phyloP scores from a whole-genome alignment of 2,329 filamentous ascomycete species.

The Didymella pinodella region DNA sequence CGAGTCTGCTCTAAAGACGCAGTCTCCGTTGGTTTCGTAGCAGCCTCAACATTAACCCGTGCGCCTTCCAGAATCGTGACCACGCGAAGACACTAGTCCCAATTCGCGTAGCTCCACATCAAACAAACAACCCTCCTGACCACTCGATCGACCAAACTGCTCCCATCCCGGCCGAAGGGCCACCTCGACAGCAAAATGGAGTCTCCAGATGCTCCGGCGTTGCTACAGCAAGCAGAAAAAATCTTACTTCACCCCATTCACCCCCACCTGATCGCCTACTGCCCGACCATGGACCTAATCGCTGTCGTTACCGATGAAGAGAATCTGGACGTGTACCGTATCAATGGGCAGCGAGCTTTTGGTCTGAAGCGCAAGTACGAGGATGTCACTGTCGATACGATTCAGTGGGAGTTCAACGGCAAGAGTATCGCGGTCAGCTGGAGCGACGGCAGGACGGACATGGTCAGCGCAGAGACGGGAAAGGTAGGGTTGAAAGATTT shows the following conservation, averaged over 20 bases:
- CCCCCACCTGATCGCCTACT: conserved; percentile 72
- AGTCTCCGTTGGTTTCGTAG: neutral
- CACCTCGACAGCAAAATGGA: conserved; percentile 8
- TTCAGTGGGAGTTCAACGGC: conserved; percentile 61
- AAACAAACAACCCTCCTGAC: conserved; percentile 9
- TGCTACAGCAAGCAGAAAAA: conserved; percentile 53
- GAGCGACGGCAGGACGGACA: conserved; percentile 78
- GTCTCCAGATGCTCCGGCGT: conserved; percentile 15
- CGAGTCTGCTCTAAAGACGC: neutral
- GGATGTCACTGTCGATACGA: conserved; percentile 44
- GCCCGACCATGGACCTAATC: conserved; percentile 85
- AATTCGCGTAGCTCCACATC: conserved; percentile 2
- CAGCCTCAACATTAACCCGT: neutral
- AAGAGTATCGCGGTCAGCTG: conserved; percentile 83
- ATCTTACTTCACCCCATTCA: conserved; percentile 59
- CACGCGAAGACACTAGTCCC: conserved; percentile 17
- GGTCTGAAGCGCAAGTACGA: conserved; percentile 55
- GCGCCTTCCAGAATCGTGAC: conserved; percentile 4
- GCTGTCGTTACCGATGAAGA: conserved; percentile 73
- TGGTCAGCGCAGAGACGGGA: conserved; percentile 80
- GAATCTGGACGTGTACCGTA: conserved; percentile 77
- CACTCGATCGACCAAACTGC: neutral
- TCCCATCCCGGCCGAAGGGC: conserved; percentile 10
- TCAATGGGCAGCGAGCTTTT: conserved; percentile 76
- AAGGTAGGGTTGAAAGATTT: conserved; percentile 75